These are phyloP conservation scores for Protomyces gravidus DNA, from an alignment of 1,139 yeast species.

Conservation along the genomic window DNA sequence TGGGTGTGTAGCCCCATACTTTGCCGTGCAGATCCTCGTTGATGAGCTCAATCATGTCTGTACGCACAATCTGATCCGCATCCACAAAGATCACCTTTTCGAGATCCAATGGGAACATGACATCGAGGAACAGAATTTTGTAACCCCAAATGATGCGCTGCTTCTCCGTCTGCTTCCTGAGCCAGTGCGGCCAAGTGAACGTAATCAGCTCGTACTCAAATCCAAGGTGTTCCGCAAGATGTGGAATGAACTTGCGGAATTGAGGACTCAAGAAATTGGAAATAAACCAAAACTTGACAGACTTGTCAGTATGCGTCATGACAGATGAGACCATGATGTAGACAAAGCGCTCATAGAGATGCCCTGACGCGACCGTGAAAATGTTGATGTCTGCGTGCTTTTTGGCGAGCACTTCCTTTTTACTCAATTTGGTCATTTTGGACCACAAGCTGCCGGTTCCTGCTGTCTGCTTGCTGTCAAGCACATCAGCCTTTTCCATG, in stretches of 20 bases:
- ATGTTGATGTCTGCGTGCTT: slow-evolving; percentile 65
- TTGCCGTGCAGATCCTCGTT: slow-evolving; percentile 68
- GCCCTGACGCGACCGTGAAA: slow-evolving; percentile 79
- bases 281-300: slow-evolving; percentile 81
- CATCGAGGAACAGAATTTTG: slow-evolving; percentile 80
- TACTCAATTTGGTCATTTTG: slow-evolving; percentile 7
- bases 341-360: slow-evolving; percentile 64
- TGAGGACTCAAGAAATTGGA: slow-evolving; percentile 72
- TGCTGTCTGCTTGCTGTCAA: slow-evolving; percentile 33
- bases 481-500: slow-evolving; percentile 43
- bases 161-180: slow-evolving; percentile 68
- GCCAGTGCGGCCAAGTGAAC: slow-evolving; percentile 91
- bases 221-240: slow-evolving; percentile 54
- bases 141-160: slow-evolving; percentile 84
- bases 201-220: slow-evolving; percentile 69
- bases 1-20: slow-evolving; percentile 79
- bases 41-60: slow-evolving; percentile 65
- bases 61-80: slow-evolving; percentile 73
- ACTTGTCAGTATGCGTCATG: slow-evolving; percentile 54
- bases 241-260: slow-evolving; percentile 54
- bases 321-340: slow-evolving; percentile 78
- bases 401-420: slow-evolving; percentile 27
- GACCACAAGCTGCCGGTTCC: slow-evolving; percentile 9
- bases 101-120: slow-evolving; percentile 72
- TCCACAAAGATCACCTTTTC: slow-evolving; percentile 78